Evolutionary conservation across 2,329 filamentous ascomycete genomes (phyloP).

Genomic region (Penicillium sp.): DNA sequence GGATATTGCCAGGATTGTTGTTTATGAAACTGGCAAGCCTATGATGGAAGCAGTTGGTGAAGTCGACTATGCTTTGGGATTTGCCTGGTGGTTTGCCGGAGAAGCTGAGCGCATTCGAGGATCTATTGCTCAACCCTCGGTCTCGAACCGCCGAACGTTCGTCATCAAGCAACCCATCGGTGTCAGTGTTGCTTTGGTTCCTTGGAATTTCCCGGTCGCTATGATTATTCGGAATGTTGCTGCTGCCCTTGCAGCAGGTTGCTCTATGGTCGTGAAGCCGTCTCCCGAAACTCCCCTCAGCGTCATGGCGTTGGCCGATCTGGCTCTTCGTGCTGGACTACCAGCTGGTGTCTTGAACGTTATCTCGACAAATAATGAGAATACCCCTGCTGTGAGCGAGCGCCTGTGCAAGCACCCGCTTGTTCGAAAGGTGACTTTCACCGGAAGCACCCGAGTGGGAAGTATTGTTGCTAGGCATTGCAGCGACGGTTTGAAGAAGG

Average conservation of each 20-base stretch:
- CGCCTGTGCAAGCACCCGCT: constrained; percentile 59
- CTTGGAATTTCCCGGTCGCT: constrained; percentile 71
- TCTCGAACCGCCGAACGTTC: constrained; percentile 65
- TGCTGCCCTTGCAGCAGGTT: constrained; percentile 69
- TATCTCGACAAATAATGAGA: constrained; percentile 51
- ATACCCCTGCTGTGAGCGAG: constrained; percentile 33
- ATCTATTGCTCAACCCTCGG: constrained; percentile 59
- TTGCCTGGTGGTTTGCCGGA: constrained; percentile 53
- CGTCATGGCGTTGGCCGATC: constrained; percentile 52
- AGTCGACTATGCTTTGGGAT: constrained; percentile 54
- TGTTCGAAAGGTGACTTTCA: constrained; percentile 61
- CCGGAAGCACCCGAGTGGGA: constrained; percentile 60
- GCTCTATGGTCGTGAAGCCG: constrained; percentile 72
- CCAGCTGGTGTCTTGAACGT: constrained; percentile 63
- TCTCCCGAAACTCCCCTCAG: constrained; percentile 67
- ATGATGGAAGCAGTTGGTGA: constrained; percentile 56
- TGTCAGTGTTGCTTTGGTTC: constrained; percentile 67
- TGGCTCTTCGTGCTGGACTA: constrained; percentile 58
- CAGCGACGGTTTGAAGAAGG: constrained; percentile 62
- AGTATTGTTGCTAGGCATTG: constrained; percentile 63
- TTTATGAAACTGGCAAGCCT: constrained; percentile 62
- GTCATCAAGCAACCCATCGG: constrained; percentile 74
- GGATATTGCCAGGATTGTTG: constrained; percentile 63
- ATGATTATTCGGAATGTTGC: constrained; percentile 68
- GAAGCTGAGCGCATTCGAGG: constrained; percentile 55